These are phyloP conservation scores for Erysimum cheiri DNA, from an alignment of 441 rosid species.

Conservation along the genomic window DNA sequence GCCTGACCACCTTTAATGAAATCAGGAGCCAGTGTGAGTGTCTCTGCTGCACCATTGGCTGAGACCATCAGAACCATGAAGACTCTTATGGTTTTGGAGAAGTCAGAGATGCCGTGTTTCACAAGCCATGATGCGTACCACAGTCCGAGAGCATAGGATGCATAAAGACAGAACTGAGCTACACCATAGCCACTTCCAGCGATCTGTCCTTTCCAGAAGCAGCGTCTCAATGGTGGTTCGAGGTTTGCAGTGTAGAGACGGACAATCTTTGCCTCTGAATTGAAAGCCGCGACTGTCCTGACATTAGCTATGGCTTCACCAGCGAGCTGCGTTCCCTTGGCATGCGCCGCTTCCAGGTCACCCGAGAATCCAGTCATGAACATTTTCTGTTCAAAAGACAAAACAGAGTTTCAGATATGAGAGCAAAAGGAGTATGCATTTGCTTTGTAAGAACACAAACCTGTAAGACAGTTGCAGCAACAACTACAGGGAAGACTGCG, in stretches of 20 bases:
- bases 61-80: constrained; percentile 99
- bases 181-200: constrained; percentile 97
- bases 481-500: constrained; percentile 95
- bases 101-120: constrained; percentile 97
- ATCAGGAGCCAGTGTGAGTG: constrained; percentile 95
- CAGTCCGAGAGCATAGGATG: constrained; percentile 95
- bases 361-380: constrained; percentile 99
- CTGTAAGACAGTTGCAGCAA: constrained; percentile 97
- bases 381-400: constrained; percentile 79
- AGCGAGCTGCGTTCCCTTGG: constrained; percentile 95
- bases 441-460: constrained; percentile 50
- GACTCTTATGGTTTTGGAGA: constrained; percentile 95
- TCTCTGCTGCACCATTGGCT: constrained; percentile 98
- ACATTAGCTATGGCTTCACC: constrained; percentile 98
- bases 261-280: constrained; percentile 86
- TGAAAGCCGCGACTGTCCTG: constrained; percentile 96
- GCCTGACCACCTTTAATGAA: constrained; percentile 99
- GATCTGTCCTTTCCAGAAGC: constrained; percentile 99
- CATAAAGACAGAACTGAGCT: constrained; percentile 91
- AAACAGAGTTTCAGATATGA: constrained; percentile 5
- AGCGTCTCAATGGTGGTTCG: constrained; percentile 76
- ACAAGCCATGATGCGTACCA: constrained; percentile 99
- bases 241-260: constrained; percentile 82
- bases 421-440: neutral
- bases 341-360: constrained; percentile 92